A percentile compares a stretch with the other conserved stretches of the same genome.
phyloP scores from a whole-genome alignment of 768 basidiomycete genomes.

The Porphyrellus cyaneotinctus region DNA sequence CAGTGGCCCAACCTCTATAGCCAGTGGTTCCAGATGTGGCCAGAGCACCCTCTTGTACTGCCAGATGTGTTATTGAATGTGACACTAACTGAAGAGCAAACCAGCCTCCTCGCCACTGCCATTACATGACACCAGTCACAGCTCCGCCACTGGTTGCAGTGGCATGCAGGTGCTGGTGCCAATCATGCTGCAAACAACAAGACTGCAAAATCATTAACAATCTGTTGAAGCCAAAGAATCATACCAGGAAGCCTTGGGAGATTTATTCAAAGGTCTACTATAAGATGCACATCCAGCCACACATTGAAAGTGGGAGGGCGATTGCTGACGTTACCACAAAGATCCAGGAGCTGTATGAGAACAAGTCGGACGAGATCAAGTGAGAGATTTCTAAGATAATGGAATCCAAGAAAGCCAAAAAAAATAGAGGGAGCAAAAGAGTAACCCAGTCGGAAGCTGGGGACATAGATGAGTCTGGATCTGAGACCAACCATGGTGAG shows the following conservation, averaged over 20 bases:
- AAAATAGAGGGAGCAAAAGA: not conserved
- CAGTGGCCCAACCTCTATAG: not conserved
- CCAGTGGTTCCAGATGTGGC: not conserved
- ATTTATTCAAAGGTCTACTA: not conserved
- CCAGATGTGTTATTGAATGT: not conserved
- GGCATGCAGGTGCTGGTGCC: not conserved
- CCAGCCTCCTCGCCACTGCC: not conserved
- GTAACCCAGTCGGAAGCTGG: not conserved
- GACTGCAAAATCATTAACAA: not conserved
- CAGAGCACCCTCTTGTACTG: not conserved
- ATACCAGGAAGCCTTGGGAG: not conserved
- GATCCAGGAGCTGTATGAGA: not conserved
- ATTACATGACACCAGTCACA: not conserved
- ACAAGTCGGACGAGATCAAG: not conserved
- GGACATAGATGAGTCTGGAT: too few relatives aligned
- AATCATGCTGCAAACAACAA: not conserved
- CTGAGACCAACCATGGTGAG: too few relatives aligned
- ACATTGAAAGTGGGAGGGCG: not conserved
- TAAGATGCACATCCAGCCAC: not conserved
- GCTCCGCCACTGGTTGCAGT: not conserved
- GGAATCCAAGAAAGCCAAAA: not conserved
- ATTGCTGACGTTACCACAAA: not conserved
- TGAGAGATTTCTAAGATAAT: not conserved
- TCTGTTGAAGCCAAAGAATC: not conserved
- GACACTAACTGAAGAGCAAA: not conserved